Evolutionary conservation across 2,329 filamentous ascomycete species (phyloP).

Genomic region (Fusarium sp.): DNA sequence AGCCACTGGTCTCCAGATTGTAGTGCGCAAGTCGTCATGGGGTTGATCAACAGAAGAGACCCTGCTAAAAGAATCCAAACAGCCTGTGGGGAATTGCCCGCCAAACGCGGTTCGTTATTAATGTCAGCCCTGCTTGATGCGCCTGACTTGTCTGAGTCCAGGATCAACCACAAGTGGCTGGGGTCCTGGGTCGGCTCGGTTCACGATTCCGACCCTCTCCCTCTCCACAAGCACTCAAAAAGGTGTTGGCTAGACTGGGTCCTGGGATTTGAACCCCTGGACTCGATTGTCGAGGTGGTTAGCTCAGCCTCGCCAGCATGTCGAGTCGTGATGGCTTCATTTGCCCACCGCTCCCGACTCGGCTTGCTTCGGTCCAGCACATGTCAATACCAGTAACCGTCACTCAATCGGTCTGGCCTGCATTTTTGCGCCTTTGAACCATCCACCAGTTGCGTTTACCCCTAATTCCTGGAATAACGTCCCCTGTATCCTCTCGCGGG

Average conservation of each 20-base stretch:
- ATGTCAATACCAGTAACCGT: neutral
- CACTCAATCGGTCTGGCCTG: neutral
- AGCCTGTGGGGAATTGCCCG: neutral
- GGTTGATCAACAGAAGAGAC: no score
- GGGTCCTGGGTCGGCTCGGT: conserved; percentile 17
- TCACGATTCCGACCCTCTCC: conserved; percentile 14
- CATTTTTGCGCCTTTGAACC: neutral
- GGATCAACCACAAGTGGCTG: conserved; percentile 21
- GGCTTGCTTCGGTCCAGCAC: conserved; percentile 32
- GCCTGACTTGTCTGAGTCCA: neutral
- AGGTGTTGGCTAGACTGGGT: conserved; percentile 12
- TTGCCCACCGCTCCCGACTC: neutral
- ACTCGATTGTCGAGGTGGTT: neutral
- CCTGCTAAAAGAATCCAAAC: neutral
- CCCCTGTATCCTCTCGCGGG: neutral
- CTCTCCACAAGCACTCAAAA: conserved; percentile 4
- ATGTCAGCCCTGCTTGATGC: conserved; percentile 6
- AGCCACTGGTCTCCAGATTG: conserved; percentile 15
- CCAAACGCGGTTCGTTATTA: neutral
- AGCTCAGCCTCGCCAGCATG: neutral
- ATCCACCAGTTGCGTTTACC: neutral
- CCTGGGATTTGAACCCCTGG: neutral
- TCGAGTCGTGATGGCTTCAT: conserved; percentile 15
- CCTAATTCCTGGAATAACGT: neutral
- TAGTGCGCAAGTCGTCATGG: no score